Percentiles rank a stretch among this genome's conserved stretches.
These are phyloP conservation scores for Hamamelis virginiana DNA, from an alignment of 164 flowering plant genomes.

Conservation along the genomic window DNA sequence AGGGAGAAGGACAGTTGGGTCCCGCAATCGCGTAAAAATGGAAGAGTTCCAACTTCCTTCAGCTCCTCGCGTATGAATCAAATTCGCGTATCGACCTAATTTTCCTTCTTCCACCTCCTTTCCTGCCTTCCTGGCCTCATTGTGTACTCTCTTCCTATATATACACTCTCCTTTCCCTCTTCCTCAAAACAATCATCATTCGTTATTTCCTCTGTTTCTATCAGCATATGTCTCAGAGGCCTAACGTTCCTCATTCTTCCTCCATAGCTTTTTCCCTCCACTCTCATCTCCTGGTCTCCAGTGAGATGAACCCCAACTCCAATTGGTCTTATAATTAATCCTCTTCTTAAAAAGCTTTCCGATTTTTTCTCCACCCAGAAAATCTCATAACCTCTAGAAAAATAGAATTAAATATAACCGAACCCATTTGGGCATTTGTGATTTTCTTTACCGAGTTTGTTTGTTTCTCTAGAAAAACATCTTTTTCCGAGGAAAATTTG, in stretches of 20 bases:
- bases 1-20: no score
- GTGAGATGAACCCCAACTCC: constrained; percentile 44
- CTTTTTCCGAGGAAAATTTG: not conserved
- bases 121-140: no score
- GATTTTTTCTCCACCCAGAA: not conserved
- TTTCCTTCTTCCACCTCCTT: not conserved
- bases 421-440: not conserved
- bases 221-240: constrained; percentile 57
- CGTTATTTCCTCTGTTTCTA: not conserved
- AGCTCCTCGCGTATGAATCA: not conserved
- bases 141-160: not conserved
- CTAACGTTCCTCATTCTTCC: constrained; percentile 47
- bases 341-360: constrained; percentile 1
- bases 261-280: constrained; percentile 48
- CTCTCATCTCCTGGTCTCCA: constrained; percentile 60
- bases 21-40: not conserved
- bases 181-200: not conserved
- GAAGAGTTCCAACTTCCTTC: not conserved
- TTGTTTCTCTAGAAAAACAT: not conserved
- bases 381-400: not conserved
- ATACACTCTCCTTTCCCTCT: not conserved
- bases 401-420: not conserved
- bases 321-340: constrained; percentile 16
- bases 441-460: not conserved
- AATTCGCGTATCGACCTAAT: not conserved